Base-by-base conservation (phyloP, 108 stramenopile genomes). In the Nitzschia sp. region DNA sequence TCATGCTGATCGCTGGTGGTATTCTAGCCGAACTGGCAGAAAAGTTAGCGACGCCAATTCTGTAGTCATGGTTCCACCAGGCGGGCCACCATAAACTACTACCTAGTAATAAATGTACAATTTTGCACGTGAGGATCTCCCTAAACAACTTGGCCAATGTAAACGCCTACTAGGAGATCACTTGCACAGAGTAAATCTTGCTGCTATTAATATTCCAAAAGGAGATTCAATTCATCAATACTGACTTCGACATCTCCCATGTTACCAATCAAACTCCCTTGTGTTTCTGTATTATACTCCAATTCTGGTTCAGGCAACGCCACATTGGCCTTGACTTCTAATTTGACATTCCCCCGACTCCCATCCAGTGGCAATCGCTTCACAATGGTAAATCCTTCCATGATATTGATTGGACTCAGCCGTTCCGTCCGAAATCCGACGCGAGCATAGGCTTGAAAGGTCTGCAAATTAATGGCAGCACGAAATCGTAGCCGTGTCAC, bases 231-330 rank as follows among this genome's bases (percentile, higher is more conserved):
- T 63, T 89, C 85, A 29, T 89, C 88, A 56, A 89, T 82, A 49
- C 75, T 84, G 28, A 89, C 75, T 68, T 89, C 82, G 56, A 89
- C 72, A 59, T 89, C 80, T 1, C 88, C 88, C 84, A 89, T 85
- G 9, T 57, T 57, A 33, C 88, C 88, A 59, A 84, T 73, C 59
- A 89, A 36, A n/a, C 66, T 69, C 11, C 81, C 65, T 33, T 80
- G 82, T 17, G 68, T 78, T 71, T 89, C 87, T 2, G 82, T 85
- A 24, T 67, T 67, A 54, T 78, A 86, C 59, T 85, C 85, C 70
- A 89, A 81, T 35, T 89, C 88, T 8, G 88, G 88, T 67, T 89
- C 88, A 9, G 88, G 88, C 6, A 89, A 60, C 0, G 84, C 84
- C 27, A 89, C 82, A 63, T 85, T 85, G 25, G 84, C 88, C 73